These are phyloP conservation scores for Russula vinacea DNA, from an alignment of 768 basidiomycete genomes.

Conservation along the genomic window DNA sequence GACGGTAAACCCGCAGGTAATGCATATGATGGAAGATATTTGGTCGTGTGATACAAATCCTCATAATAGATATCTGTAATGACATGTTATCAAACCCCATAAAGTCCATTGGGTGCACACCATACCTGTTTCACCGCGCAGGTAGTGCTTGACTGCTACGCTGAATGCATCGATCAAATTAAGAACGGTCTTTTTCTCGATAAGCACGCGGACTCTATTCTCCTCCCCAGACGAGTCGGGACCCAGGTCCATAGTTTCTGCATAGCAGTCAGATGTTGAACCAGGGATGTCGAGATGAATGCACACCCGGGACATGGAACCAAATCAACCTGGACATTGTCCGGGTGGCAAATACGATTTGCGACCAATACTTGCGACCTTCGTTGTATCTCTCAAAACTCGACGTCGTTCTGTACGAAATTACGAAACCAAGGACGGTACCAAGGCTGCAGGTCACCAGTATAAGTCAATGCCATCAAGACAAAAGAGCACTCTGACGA, in stretches of 20 bases:
- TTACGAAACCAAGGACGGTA: slow-evolving; percentile 72
- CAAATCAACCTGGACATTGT: slow-evolving; percentile 60
- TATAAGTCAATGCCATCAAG: neutral
- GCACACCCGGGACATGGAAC: slow-evolving; percentile 62
- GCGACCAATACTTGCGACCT: slow-evolving; percentile 64
- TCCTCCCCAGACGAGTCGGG: slow-evolving; percentile 32
- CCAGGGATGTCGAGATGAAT: neutral
- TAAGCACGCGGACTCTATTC: slow-evolving; percentile 47
- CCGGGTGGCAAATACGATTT: slow-evolving; percentile 55
- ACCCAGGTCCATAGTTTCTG: slow-evolving; percentile 34
- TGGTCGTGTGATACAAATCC: slow-evolving; percentile 67
- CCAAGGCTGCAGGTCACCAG: slow-evolving; percentile 44
- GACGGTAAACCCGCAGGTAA: slow-evolving; percentile 52
- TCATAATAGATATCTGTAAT: slow-evolving; percentile 35
- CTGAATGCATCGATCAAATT: slow-evolving; percentile 65
- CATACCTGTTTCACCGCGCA: slow-evolving; percentile 31
- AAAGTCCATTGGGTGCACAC: neutral
- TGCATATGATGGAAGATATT: slow-evolving; percentile 65
- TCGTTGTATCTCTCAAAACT: slow-evolving; percentile 78
- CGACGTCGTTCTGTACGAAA: slow-evolving; percentile 68
- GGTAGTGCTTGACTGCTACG: slow-evolving; percentile 66
- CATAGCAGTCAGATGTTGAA: neutral
- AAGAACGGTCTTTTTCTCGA: slow-evolving; percentile 68
- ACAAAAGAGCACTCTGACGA: slow-evolving; percentile 32
- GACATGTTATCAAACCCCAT: neutral